Evolutionary conservation across 768 basidiomycete species (phyloP).

Genomic region (Agaricus subrufescens): DNA sequence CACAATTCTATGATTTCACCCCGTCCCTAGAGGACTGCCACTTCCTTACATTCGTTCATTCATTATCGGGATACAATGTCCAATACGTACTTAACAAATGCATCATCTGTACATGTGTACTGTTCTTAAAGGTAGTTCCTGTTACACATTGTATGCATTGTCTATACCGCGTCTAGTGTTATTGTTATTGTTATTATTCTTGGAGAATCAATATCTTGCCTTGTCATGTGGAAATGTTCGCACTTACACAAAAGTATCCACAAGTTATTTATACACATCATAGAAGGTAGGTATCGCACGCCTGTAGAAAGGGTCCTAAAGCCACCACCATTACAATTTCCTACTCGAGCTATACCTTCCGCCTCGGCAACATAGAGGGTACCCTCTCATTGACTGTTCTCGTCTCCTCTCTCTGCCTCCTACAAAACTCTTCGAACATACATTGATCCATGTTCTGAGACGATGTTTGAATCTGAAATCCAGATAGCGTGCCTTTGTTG

Average conservation of each 20-base stretch:
- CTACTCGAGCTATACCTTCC: background rate
- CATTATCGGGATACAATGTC: background rate
- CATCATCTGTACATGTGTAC: no score
- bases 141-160: no score
- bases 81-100: background rate
- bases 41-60: background rate
- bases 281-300: no score
- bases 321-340: background rate
- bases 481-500: background rate
- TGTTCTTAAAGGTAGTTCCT: no score
- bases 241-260: no score
- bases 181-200: no score
- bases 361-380: background rate
- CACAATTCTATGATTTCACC: no score
- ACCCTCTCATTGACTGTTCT: background rate
- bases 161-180: no score
- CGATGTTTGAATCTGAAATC: background rate
- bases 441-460: background rate
- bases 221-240: no score
- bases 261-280: no score
- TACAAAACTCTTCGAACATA: constrained; percentile 1
- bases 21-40: background rate
- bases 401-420: constrained; percentile 1
- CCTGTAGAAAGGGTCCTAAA: background rate
- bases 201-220: no score